These are phyloP conservation scores for Candida argentea DNA, from an alignment of 805 yeast genomes.

Conservation along the genomic window DNA sequence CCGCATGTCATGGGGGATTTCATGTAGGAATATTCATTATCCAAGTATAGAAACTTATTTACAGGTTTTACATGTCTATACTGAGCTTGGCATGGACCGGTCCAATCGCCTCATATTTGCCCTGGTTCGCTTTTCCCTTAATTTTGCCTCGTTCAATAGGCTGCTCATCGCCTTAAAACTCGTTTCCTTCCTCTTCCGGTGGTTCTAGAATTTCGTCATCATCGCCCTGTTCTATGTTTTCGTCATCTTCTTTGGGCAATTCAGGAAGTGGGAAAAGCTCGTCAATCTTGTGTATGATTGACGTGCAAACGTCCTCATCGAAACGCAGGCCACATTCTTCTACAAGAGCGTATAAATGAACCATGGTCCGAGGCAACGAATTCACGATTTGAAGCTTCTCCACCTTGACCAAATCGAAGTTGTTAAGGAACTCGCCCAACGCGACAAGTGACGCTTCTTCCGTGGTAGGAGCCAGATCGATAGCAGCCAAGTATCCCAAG, in stretches of 20 bases:
- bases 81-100: background rate
- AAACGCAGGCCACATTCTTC: slow-evolving; percentile 92
- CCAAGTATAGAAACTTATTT: no score
- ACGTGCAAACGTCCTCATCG: slow-evolving; percentile 52
- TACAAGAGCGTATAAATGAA: slow-evolving; percentile 64
- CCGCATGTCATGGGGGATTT: slow-evolving; percentile 14
- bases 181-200: slow-evolving; percentile 12
- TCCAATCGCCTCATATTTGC: background rate
- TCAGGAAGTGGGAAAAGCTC: slow-evolving; percentile 40
- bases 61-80: slow-evolving; percentile 1
- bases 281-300: slow-evolving; percentile 46
- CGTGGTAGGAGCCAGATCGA: slow-evolving; percentile 14
- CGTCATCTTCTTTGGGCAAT: slow-evolving; percentile 16
- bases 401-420: slow-evolving; percentile 59
- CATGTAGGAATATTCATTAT: no score
- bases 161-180: slow-evolving; percentile 8
- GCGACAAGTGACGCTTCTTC: slow-evolving; percentile 14
- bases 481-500: slow-evolving; percentile 27
- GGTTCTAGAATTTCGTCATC: slow-evolving; percentile 10
- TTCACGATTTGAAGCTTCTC: slow-evolving; percentile 82
- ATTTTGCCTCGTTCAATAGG: background rate
- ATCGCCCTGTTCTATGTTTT: slow-evolving; percentile 15
- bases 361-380: slow-evolving; percentile 69
- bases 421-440: slow-evolving; percentile 37
- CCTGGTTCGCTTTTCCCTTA: background rate